These are phyloP conservation scores for Cercospora canescens DNA, from an alignment of 2,329 filamentous ascomycete species.

Conservation along the genomic window DNA sequence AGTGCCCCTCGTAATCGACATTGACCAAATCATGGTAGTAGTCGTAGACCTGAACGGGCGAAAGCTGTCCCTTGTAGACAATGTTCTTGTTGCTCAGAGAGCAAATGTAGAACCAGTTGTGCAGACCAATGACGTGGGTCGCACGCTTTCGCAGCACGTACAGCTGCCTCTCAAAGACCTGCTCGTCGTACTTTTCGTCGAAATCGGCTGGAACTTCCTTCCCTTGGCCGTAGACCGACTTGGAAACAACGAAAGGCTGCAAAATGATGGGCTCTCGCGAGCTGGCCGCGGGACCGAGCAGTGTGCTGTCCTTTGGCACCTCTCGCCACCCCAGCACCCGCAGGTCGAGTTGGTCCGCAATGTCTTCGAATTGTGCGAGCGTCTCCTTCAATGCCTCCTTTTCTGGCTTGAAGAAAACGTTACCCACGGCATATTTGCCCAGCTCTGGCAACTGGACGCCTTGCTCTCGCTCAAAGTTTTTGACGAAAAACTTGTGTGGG, in stretches of 20 bases:
- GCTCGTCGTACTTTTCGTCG: conserved; percentile 77
- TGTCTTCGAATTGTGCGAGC: conserved; percentile 88
- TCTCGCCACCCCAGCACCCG: conserved; percentile 95
- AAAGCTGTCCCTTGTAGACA: conserved; percentile 96
- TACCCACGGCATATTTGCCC: conserved; percentile 92
- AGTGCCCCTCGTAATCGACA: conserved; percentile 95
- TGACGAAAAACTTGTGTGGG: conserved; percentile 96
- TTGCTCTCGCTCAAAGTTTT: conserved; percentile 93
- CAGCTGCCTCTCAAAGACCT: conserved; percentile 86
- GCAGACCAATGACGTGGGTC: conserved; percentile 89
- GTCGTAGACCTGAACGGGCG: conserved; percentile 92
- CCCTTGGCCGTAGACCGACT: conserved; percentile 79
- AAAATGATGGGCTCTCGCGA: conserved; percentile 94
- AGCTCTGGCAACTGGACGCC: conserved; percentile 81
- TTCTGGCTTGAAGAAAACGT: conserved; percentile 98
- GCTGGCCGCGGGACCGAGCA: conserved; percentile 87
- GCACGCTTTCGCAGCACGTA: conserved; percentile 93
- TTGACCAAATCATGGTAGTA: conserved; percentile 98
- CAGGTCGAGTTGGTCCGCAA: conserved; percentile 83
- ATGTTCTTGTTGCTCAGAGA: conserved; percentile 98
- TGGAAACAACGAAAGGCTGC: conserved; percentile 91
- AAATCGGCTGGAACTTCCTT: conserved; percentile 77
- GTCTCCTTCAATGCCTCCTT: conserved; percentile 86
- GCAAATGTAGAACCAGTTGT: conserved; percentile 99
- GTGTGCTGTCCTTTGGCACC: conserved; percentile 87